Conservation (phyloP, 2,329 filamentous ascomycete species). For the Apiospora phragmitis region DNA sequence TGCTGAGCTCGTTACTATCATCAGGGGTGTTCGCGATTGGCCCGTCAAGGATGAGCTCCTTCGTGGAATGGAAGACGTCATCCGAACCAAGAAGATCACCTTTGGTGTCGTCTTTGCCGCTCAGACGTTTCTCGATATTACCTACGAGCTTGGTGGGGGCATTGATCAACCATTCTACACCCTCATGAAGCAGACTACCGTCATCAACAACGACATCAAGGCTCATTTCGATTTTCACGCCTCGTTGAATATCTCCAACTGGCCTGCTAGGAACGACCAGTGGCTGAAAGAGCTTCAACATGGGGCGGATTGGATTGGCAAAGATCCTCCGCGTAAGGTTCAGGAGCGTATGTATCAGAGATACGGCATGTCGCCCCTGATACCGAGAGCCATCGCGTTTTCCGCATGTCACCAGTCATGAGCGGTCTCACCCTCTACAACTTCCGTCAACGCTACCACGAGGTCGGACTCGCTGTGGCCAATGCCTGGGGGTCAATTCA, state of each 20-base stretch:
- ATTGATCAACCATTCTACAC: conserved; percentile 14
- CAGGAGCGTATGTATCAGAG: conserved; percentile 11
- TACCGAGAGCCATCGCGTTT: conserved; percentile 27
- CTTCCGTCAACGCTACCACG: conserved; percentile 32
- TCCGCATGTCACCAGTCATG: conserved; percentile 37
- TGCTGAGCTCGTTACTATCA: conserved; percentile 31
- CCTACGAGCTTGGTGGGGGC: conserved; percentile 30
- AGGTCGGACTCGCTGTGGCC: conserved; percentile 33
- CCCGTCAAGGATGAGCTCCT: conserved; percentile 39
- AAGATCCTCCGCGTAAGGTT: conserved; percentile 24
- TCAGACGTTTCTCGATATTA: conserved; percentile 43
- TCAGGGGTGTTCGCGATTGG: conserved; percentile 22
- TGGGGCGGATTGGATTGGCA: conserved; percentile 23
- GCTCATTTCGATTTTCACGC: conserved; percentile 32
- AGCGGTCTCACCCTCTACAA: conserved; percentile 39
- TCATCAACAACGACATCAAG: conserved; percentile 26
- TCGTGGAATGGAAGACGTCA: conserved; percentile 34
- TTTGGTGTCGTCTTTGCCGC: conserved; percentile 40
- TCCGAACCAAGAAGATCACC: conserved; percentile 30
- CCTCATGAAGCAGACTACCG: conserved; percentile 16
- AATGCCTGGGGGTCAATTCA: conserved; percentile 41
- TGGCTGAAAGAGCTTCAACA: conserved; percentile 19
- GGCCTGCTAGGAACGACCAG: conserved; percentile 31
- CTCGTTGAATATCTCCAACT: conserved; percentile 28
- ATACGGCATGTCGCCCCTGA: neutral